Evolutionary conservation across 148 eudicot genomes (phyloP), one percentile per base, ranked within the genome.

Genomic region (Simmondsia chinensis): DNA sequence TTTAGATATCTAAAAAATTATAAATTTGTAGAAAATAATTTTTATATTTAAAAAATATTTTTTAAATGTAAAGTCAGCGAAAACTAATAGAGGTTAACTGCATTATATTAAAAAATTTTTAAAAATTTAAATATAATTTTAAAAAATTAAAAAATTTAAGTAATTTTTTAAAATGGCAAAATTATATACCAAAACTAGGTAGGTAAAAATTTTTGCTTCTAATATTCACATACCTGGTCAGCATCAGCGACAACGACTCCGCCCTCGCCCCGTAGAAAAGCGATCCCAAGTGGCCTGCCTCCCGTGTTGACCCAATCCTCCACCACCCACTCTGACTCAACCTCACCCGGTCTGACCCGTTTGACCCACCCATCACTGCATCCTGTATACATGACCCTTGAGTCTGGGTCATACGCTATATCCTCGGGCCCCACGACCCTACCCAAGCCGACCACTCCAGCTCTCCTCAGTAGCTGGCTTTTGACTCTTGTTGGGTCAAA

Each of bases 361-460:
- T 62, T 68, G 13, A 68, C 36, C 73, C 73, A 68, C 22, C 73
- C 72, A 39, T 67, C 72, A 5, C 12, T 63, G 39, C 72, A 67
- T 5, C 72, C 67, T 2, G 72, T 56, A 20, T 67, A 67, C 5
- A 67, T 8, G 3, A 49, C 9, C 28, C 63, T 1, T 4, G 60
- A 24, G 7, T 4, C 5, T 2, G 42, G 41, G 10, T 67, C 67
- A 13, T 60, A 67, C 2, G 28, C 67, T 9, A 67, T 17, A 23
- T 67, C 72, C 17, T 67, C 72, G 3, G 72, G 72, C 5, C 66
- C 67, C n/a, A 16, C 26, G 2, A 67, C n/a, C 6, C 9, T 48
- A 39, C 58, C 63, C 3, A 47, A 30, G 13, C 54, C 63, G 6
- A 67, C 8, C n/a, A 43, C 33, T 8, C 38, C 57, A 2, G 67